A percentile compares a stretch with the other conserved stretches of the same genome.
Conservation (phyloP, 108 stramenopile species). For the Epithemia pelagica region DNA sequence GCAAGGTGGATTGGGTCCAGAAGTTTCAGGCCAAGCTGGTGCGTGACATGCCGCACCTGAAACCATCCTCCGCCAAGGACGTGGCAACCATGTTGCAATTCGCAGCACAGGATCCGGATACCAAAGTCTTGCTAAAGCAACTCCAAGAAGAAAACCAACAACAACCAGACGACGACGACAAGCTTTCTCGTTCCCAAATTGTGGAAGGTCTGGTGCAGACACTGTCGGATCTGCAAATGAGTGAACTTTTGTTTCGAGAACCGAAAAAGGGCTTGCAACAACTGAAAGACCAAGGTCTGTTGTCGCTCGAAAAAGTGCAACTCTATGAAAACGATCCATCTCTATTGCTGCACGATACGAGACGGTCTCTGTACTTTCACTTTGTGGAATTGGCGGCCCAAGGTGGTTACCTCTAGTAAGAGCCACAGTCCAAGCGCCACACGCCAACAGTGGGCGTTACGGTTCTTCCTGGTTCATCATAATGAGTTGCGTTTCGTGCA, state of each 20-base stretch:
- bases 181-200: not conserved
- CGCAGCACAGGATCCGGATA: not conserved
- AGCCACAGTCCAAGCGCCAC: too few relatives aligned
- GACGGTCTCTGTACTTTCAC: not conserved
- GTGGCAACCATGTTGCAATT: not conserved
- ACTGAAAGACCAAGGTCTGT: not conserved
- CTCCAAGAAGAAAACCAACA: not conserved
- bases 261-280: not conserved
- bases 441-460: too few relatives aligned
- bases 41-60: not conserved
- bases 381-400: not conserved
- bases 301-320: not conserved
- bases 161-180: not conserved
- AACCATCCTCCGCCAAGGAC: not conserved
- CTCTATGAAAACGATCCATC: conserved; percentile 1
- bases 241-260: conserved; percentile 1
- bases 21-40: not conserved
- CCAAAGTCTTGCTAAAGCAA: not conserved
- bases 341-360: not conserved
- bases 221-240: not conserved
- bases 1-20: not conserved
- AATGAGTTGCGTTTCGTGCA: conserved; percentile 20
- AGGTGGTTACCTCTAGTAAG: not conserved
- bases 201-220: not conserved
- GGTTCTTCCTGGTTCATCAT: not conserved